These are phyloP conservation scores for Plasmodium cynomolgi DNA, from an alignment of 169 alveolate genomes.

Conservation along the genomic window DNA sequence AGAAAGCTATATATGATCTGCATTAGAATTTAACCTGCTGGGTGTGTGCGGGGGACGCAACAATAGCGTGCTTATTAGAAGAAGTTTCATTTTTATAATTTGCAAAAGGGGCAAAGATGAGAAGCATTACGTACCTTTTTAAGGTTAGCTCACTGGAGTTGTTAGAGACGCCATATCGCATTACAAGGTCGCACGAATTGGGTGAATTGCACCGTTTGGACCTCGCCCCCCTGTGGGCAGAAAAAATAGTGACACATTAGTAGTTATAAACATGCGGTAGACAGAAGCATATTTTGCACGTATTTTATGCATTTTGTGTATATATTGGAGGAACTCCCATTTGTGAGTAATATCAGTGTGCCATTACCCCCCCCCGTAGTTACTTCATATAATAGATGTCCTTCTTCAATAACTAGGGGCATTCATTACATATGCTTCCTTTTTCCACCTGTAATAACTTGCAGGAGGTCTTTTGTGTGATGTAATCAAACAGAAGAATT, in stretches of 20 bases:
- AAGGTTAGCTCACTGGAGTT: not conserved
- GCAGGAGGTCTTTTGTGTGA: not conserved
- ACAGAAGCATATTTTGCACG: not conserved
- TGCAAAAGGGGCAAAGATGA: not conserved
- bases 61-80: not conserved
- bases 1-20: not conserved
- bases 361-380: not conserved
- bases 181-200: not conserved
- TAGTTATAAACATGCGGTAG: not conserved
- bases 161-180: not conserved
- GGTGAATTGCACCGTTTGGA: not conserved
- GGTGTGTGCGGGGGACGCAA: not conserved
- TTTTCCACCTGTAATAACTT: not conserved
- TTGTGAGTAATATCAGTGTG: not conserved
- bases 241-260: not conserved
- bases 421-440: not conserved
- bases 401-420: not conserved
- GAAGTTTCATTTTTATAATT: not conserved
- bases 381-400: not conserved
- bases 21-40: not conserved
- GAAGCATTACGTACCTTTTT: not conserved
- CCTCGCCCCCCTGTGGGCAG: not conserved
- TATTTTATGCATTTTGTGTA: not conserved
- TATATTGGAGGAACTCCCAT: not conserved
- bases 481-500: not conserved